phyloP scores from a whole-genome alignment of 345 rosid genomes.

The Eucalyptus melliodora region DNA sequence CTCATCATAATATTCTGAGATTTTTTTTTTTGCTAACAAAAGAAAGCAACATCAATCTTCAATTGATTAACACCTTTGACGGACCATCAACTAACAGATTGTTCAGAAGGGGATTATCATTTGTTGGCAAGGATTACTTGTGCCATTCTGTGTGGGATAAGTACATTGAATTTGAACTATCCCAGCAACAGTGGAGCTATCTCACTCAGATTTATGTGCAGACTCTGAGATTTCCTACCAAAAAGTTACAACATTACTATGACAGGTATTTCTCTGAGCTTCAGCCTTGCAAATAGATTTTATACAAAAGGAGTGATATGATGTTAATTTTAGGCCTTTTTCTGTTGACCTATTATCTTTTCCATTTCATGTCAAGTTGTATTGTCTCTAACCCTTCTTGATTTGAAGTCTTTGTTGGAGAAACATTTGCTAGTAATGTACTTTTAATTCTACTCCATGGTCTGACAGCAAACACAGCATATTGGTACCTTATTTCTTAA shows the following conservation, averaged over 20 bases:
- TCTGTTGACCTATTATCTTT: background rate
- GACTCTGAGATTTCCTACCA: constrained; percentile 64
- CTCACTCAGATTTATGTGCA: constrained; percentile 56
- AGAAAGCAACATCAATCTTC: background rate
- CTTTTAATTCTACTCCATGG: background rate
- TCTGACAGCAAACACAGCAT: background rate
- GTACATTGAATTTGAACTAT: constrained; percentile 54
- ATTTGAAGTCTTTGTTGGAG: background rate
- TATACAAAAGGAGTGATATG: background rate
- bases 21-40: background rate
- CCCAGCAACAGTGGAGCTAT: constrained; percentile 52
- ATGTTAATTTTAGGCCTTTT: background rate
- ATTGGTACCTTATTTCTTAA: background rate
- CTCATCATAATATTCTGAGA: background rate
- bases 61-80: background rate
- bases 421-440: background rate
- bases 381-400: background rate
- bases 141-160: constrained; percentile 75
- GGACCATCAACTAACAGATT: constrained; percentile 24
- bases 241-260: constrained; percentile 52
- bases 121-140: constrained; percentile 80
- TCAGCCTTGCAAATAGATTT: background rate
- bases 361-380: background rate
- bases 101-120: constrained; percentile 62
- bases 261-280: constrained; percentile 33